Evolutionary conservation across 306 rosid species (phyloP).

Genomic region (Abrus precatorius): DNA sequence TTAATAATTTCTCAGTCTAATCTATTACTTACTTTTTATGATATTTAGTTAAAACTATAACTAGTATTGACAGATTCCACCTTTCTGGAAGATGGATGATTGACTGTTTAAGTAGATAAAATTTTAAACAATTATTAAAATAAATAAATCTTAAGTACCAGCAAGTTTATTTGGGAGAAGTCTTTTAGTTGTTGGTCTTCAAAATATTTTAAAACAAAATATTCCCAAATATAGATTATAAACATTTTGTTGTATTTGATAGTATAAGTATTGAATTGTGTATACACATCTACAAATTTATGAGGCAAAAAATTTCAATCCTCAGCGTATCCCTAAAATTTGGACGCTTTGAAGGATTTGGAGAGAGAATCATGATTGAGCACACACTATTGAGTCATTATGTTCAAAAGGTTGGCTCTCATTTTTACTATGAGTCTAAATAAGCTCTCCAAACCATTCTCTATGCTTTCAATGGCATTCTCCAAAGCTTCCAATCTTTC

Average conservation of each 20-base stretch:
- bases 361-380: background rate
- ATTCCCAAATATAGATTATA: background rate
- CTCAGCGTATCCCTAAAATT: background rate
- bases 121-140: no score
- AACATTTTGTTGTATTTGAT: constrained; percentile 40
- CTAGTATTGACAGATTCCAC: no score
- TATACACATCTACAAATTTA: constrained; percentile 1
- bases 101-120: no score
- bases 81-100: no score
- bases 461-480: constrained; percentile 60
- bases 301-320: constrained; percentile 32
- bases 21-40: no score
- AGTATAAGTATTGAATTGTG: background rate
- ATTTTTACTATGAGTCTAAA: constrained; percentile 69
- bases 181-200: no score
- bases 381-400: constrained; percentile 56
- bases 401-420: constrained; percentile 72
- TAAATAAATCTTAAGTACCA: no score
- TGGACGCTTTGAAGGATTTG: constrained; percentile 27
- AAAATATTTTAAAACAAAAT: background rate
- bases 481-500: constrained; percentile 63
- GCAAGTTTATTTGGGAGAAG: no score
- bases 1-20: no score
- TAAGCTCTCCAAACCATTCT: constrained; percentile 61
- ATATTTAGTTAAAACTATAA: no score